Percentiles rank a stretch among this genome's conserved stretches.
phyloP scores from a whole-genome alignment of 1,284 basidiomycete genomes.

The Grifola frondosa region DNA sequence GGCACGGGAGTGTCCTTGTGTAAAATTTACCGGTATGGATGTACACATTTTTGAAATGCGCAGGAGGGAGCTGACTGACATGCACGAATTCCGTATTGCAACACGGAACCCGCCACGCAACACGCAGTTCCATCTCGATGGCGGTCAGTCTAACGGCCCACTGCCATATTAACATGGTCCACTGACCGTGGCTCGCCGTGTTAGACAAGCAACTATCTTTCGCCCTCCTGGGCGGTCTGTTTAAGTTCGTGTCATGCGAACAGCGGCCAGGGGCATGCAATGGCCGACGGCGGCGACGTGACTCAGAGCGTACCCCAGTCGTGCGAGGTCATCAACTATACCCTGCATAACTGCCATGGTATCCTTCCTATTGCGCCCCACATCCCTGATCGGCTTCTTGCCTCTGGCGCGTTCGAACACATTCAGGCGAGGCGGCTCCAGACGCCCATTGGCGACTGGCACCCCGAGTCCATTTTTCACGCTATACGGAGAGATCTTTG shows the following conservation, averaged over 20 bases:
- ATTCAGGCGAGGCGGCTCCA: constrained; percentile 32
- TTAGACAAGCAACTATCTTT: constrained; percentile 51
- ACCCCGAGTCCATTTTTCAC: constrained; percentile 28
- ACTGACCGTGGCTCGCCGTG: constrained; percentile 1
- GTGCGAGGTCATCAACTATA: constrained; percentile 41
- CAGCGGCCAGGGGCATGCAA: constrained; percentile 45
- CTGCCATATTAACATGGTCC: not conserved
- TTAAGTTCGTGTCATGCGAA: constrained; percentile 64
- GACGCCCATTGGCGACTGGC: constrained; percentile 54
- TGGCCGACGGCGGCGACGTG: constrained; percentile 36
- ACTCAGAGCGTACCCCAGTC: constrained; percentile 20
- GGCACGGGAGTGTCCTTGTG: constrained; percentile 61
- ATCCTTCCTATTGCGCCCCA: constrained; percentile 36
- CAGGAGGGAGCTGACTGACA: constrained; percentile 3
- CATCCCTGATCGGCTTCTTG: constrained; percentile 37
- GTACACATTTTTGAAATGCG: constrained; percentile 24
- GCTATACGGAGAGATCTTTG: constrained; percentile 38
- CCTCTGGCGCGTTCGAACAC: constrained; percentile 39
- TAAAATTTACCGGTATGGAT: constrained; percentile 66
- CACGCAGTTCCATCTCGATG: constrained; percentile 50
- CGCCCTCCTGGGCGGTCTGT: constrained; percentile 57
- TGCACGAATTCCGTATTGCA: constrained; percentile 59
- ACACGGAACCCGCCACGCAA: constrained; percentile 58
- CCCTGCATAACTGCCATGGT: constrained; percentile 39
- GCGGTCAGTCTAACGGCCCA: constrained; percentile 54